A percentile compares a stretch with the other conserved stretches of the same genome.
These are phyloP conservation scores for Globisporangium carolinianum DNA, from an alignment of 352 stramenopile genomes.

Conservation along the genomic window DNA sequence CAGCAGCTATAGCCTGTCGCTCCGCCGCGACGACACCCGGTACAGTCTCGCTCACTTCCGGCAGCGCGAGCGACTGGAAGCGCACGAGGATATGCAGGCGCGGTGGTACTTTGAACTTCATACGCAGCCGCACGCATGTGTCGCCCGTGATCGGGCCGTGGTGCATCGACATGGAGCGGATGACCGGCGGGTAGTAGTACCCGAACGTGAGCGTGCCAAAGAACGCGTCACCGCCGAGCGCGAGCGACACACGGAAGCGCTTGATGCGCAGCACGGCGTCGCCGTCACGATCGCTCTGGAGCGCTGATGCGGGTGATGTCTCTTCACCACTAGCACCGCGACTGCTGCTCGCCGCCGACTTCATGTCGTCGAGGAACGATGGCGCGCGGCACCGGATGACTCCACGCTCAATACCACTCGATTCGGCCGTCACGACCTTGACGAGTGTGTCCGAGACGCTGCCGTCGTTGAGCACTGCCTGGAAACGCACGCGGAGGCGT, in stretches of 20 bases:
- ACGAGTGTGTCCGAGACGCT: conserved; percentile 14
- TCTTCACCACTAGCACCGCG: too few species aligned
- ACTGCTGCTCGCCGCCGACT: neutral
- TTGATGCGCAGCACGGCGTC: conserved; percentile 14
- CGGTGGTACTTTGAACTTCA: conserved; percentile 66
- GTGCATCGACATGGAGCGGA: conserved; percentile 56
- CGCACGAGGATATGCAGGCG: conserved; percentile 39
- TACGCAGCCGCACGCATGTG: conserved; percentile 43
- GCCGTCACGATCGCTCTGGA: conserved; percentile 9
- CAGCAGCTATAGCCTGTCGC: too few species aligned
- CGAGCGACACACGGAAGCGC: conserved; percentile 31
- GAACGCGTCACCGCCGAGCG: conserved; percentile 37
- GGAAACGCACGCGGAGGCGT: conserved; percentile 42
- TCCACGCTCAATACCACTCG: conserved; percentile 1
- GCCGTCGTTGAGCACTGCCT: conserved; percentile 25
- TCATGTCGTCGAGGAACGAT: conserved; percentile 53
- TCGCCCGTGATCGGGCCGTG: conserved; percentile 57
- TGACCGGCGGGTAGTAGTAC: conserved; percentile 50
- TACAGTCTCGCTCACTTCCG: conserved; percentile 14
- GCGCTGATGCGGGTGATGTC: too few species aligned
- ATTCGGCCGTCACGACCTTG: conserved; percentile 29
- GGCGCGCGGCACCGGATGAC: conserved; percentile 37
- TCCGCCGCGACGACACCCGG: conserved; percentile 6
- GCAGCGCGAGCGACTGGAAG: conserved; percentile 36
- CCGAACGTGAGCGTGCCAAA: conserved; percentile 39